Evolutionary conservation across 2,329 filamentous ascomycete genomes (phyloP).

Genomic region (Nannizzia gypsea): DNA sequence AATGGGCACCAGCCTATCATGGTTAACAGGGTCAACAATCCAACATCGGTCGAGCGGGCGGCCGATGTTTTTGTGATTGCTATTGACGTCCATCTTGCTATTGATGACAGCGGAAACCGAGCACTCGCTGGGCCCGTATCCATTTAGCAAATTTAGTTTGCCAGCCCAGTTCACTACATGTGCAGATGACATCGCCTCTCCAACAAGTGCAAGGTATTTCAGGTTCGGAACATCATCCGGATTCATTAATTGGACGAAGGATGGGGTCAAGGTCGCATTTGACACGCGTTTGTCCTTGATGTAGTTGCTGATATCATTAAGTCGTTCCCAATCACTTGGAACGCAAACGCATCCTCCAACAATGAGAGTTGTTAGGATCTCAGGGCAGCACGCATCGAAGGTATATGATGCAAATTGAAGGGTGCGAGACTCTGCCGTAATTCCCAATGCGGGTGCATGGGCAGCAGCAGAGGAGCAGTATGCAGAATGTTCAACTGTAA

Average conservation of each 20-base stretch:
- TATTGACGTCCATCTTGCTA: constrained; percentile 20
- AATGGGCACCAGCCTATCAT: constrained; percentile 25
- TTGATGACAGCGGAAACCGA: constrained; percentile 23
- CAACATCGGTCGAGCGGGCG: constrained; percentile 25
- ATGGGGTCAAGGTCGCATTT: constrained; percentile 45
- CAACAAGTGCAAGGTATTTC: constrained; percentile 21
- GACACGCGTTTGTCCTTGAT: constrained; percentile 39
- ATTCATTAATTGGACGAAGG: constrained; percentile 36
- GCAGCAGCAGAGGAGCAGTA: constrained; percentile 45
- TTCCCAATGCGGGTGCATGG: constrained; percentile 37
- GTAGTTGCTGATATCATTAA: constrained; percentile 36
- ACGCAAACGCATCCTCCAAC: constrained; percentile 48
- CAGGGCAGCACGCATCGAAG: constrained; percentile 39
- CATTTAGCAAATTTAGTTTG: constrained; percentile 26
- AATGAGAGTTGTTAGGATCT: constrained; percentile 40
- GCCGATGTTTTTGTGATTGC: constrained; percentile 25
- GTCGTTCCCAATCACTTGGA: constrained; percentile 41
- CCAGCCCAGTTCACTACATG: constrained; percentile 27
- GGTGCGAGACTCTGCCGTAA: constrained; percentile 40
- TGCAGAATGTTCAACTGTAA: constrained; percentile 37
- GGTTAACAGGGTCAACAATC: constrained; percentile 28
- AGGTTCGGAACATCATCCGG: constrained; percentile 30
- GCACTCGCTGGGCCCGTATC: constrained; percentile 32
- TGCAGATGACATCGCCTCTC: constrained; percentile 15
- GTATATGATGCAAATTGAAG: constrained; percentile 43